Evolutionary conservation across 352 stramenopile species (phyloP), one percentile per base, ranked within the genome.

Genomic region (Phytophthora chlamydospora): DNA sequence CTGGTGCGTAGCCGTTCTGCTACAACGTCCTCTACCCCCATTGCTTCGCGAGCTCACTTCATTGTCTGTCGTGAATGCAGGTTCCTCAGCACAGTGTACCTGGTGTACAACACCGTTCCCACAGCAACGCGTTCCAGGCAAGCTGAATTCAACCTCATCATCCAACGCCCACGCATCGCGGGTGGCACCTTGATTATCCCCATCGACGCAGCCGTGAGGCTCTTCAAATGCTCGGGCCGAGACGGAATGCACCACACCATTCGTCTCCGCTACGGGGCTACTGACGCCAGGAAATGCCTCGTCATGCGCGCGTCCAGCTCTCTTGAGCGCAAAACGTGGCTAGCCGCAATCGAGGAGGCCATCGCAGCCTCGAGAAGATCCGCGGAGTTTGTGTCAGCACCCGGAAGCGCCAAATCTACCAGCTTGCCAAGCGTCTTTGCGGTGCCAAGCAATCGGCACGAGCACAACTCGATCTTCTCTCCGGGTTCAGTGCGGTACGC

Each of bases 51-150:
- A 33, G 44, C 12, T 59, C 31, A 32, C 27, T n/a, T 29, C 13
- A 29, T 14, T 42, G 39, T 7, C 13, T 29, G 4, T 21, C 9
- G 14, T 45, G 29, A 4, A 11, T 47, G 7, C 41, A 72, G 64
- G 64, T 68, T 68, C 16, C 24, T 58, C 4, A 64, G 64, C 27
- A 64, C 58, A 10, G 53, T 72, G 1, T 56, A 59, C n/a, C 41
- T 72, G 8, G 34, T 56, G n/a, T 27, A 19, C 21, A n/a, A 27
- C 40, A 13, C 45, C 51, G 34, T n/a, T 4, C 44, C 57, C 32
- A 56, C 51, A 50, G 29, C 35, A 14, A 48, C 29, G 21, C 6
- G 19, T n/a, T 21, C 24, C 6, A 34, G 14, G 8, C 19, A 29
- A 29, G 42, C 58, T 9, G 19, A 5, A 6, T 65, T 61, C 31